Base-by-base conservation (phyloP, 75 land plant species). In the Picea glauca region DNA sequence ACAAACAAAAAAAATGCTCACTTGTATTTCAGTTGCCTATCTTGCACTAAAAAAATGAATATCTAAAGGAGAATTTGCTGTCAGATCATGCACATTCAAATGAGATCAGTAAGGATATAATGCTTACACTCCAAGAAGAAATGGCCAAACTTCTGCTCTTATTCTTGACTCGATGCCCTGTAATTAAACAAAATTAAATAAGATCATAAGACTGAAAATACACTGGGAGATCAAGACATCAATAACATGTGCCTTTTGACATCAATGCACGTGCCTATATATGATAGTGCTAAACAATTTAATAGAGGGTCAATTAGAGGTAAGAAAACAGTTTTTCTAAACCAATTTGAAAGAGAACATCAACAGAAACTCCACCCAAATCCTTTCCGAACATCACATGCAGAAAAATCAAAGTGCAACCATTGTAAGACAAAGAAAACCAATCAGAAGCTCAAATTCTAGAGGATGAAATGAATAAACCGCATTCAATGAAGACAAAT, bases 141-240 rank as follows among this genome's bases (percentile, higher is more conserved):
- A 96, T 63, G 94, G 96, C 98, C 98, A 96, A 35, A 96, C 98
- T 74, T 94, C 92, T 5, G 84, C 83, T 50, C 97, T 81, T 62
- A 96, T 90, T 56, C 83, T 78, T 58, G 91, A 88, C 74, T 93
- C 94, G 78, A 96, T 86, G 31, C 98, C 98, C 96, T 93, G 85
- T 21, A 76, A 18, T 56, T 20, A 57, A 13, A 40, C 46, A 20
- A 73, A 35, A 21, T 13, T 33, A 57, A 13, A 40, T 26, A 32
- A 73, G 60, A 21, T 13, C 23, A 77, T 13, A 68, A 21, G 57
- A 67, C 76, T 58, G 32, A 35, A 26, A 58, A 18, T 54, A 30
- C 9, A 21, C 23, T 13, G 35, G 14, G 17, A 40, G 68, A 76
- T 58, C 77, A 76, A 58, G 50, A 70, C 23, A 70, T 17, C 35